Base-by-base conservation (phyloP, 768 basidiomycete genomes). In the Leucosporidium scottii region DNA sequence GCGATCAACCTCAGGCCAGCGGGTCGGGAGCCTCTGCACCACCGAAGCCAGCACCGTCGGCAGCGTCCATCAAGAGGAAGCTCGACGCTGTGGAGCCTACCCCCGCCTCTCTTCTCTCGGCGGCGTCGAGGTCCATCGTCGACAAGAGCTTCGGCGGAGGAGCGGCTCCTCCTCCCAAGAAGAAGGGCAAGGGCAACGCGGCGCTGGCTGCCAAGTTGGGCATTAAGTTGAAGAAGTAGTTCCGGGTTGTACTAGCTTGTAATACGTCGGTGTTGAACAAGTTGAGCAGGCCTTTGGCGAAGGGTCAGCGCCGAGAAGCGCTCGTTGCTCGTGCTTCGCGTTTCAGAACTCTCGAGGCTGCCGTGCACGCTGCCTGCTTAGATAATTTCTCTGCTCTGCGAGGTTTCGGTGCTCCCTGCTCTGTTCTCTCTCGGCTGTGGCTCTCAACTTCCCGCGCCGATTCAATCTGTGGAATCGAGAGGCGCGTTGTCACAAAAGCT, bases 21-120 rank as follows among this genome's bases (percentile, higher is more conserved):
- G 65, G 77, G 76, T 28, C 73, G 4, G 54, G 57, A 61, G 25
- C 60, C 4, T 28, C 65, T 1, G 8, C 66, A 49, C 15, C 61
- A 18, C 56, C 67, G 15, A 61, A 23, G 34, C 56, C 72, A 12
- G 62, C 74, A 13, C 54, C 51, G 12, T 54, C 68, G 12, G 48
- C 61, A 25, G 49, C 75, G 9, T 67, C 73, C 27, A 68, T 91
- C 59, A 90, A 89, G n/a, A 83, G 92, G 48, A 93, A 93, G 79
- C 85, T 91, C 9, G 89, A 86, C 30, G 85, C 85, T n/a, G 76
- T 82, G 27, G 90, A 91, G 72, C 90, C 90, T 1, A 83, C 85
- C 18, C 75, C 90, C 66, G 82, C 85, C 65, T 85, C 82, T 64
- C 80, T 91, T 0, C 79, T 91, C 39, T 85, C 88, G 4, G 87